phyloP scores from a whole-genome alignment of 2,329 filamentous ascomycete genomes.

The Monilinia fructigena region DNA sequence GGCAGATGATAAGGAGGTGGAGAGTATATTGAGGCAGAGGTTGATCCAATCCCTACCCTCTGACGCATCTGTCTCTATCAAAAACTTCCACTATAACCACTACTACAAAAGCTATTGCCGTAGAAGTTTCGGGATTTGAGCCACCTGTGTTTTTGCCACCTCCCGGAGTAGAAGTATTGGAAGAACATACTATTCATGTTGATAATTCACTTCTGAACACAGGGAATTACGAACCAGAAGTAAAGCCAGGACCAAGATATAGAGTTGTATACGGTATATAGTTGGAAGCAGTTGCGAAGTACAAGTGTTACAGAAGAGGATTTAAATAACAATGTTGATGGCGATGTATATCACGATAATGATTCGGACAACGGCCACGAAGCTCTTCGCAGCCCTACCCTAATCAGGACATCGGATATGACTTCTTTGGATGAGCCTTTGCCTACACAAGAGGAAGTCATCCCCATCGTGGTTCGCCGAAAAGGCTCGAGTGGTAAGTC shows the following conservation, averaged over 20 bases:
- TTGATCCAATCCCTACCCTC: conserved; percentile 55
- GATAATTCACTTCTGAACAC: conserved; percentile 28
- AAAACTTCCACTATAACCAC: conserved; percentile 57
- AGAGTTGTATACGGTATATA: conserved; percentile 59
- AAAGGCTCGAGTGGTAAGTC: background rate
- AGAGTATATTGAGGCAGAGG: conserved; percentile 51
- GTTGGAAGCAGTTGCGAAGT: conserved; percentile 51
- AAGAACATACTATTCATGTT: conserved; percentile 44
- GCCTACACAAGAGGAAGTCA: background rate
- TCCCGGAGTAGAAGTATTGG: conserved; percentile 58
- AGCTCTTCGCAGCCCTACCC: background rate
- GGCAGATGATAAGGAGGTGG: conserved; percentile 45
- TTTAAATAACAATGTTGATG: conserved; percentile 34
- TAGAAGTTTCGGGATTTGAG: conserved; percentile 57
- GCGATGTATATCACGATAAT: conserved; percentile 28
- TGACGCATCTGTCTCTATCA: conserved; percentile 59
- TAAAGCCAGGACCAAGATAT: conserved; percentile 42
- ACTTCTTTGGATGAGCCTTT: background rate
- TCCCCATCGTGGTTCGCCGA: too few species aligned
- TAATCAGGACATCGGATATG: background rate
- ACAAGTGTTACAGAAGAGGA: conserved; percentile 41
- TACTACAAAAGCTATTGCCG: conserved; percentile 62
- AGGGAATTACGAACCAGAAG: conserved; percentile 27
- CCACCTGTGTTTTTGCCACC: conserved; percentile 54
- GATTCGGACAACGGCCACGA: conserved; percentile 11